Base-by-base conservation (phyloP, 345 rosid species). In the Eucalyptus viminalis region DNA sequence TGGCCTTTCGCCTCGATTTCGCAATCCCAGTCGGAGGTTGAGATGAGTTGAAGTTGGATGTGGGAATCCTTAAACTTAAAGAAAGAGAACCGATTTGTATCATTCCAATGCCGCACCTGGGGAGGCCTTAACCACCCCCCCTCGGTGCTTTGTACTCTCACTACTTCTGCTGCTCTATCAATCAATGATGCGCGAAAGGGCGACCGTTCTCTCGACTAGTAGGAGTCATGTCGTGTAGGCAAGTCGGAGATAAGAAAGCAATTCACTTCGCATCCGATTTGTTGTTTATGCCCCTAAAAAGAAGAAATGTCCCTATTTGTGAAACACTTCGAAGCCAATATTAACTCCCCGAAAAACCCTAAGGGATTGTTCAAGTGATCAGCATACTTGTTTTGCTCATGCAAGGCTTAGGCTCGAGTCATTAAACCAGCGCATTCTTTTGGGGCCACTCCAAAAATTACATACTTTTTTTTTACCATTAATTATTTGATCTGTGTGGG, bases 361-460 rank as follows among this genome's bases (percentile, higher is more conserved):
- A 34, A 34, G 12, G 80, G 43, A 34, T 16, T 34, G 44, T 17
- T 69, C 81, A 5, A 69, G 81, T 34, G 44, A 69, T 34, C 24
- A 8, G 7, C 47, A 2, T 37, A 5, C 47, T 3, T 14, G 2
- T 76, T 34, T 6, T 76, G 2, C 85, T 40, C 85, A 2, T 3
- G 22, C 5, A 0, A 40, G 15, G 27, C 83, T 0, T 37, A 12
- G 45, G 27, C 29, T 21, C 0, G 5, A 40, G 27, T 2, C 44
- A 21, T 76, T 22, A 12, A 76, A 31, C 14, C 83, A 2, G 29
- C 8, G 83, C 27, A 76, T 34, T 76, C 9, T 37, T 76, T 76
- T 76, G 47, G 47, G 85, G 85, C 27, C 47, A 76, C 3, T 40
- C 9, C 85, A 2, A 1, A 76, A 6, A 40, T 11, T 24, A 40